Evolutionary conservation across 352 stramenopile genomes (phyloP).

Genomic region (Phytophthora foliorum): DNA sequence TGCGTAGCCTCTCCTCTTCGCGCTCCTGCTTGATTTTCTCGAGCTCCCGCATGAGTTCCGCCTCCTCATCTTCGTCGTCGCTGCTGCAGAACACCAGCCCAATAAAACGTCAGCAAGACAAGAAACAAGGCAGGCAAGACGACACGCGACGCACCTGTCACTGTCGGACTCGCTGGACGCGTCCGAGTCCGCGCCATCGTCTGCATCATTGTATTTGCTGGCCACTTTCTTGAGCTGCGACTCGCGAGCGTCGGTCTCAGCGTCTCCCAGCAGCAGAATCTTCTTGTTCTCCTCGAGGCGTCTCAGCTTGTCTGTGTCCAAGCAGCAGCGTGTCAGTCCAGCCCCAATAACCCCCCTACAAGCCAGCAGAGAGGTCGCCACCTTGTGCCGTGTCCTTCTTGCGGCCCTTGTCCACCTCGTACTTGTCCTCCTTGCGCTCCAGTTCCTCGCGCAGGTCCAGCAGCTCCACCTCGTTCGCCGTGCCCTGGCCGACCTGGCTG

Average conservation of each 20-base stretch:
- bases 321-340: slow-evolving; percentile 1
- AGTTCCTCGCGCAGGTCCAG: slow-evolving; percentile 82
- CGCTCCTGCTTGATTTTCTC: slow-evolving; percentile 98
- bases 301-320: slow-evolving; percentile 61
- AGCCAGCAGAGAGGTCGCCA: background rate
- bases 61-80: slow-evolving; percentile 97
- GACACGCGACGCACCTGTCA: slow-evolving; percentile 53
- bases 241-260: slow-evolving; percentile 78
- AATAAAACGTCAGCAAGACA: background rate
- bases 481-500: slow-evolving; percentile 87
- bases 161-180: slow-evolving; percentile 78
- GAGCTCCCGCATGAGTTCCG: slow-evolving; percentile 96
- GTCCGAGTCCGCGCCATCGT: slow-evolving; percentile 83
- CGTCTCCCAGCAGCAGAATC: slow-evolving; percentile 79
- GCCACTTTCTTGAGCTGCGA: slow-evolving; percentile 90
- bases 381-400: slow-evolving; percentile 86
- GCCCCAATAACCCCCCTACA: slow-evolving; percentile 3
- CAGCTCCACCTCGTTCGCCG: slow-evolving; percentile 78
- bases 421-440: slow-evolving; percentile 75
- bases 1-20: slow-evolving; percentile 92
- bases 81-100: slow-evolving; percentile 20
- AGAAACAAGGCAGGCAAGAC: background rate
- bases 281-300: slow-evolving; percentile 88
- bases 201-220: slow-evolving; percentile 92
- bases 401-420: slow-evolving; percentile 82